Percentiles rank a stretch among this genome's conserved stretches.
These are phyloP conservation scores for Pichia gijzeniarum DNA, from an alignment of 805 yeast species.

Conservation along the genomic window DNA sequence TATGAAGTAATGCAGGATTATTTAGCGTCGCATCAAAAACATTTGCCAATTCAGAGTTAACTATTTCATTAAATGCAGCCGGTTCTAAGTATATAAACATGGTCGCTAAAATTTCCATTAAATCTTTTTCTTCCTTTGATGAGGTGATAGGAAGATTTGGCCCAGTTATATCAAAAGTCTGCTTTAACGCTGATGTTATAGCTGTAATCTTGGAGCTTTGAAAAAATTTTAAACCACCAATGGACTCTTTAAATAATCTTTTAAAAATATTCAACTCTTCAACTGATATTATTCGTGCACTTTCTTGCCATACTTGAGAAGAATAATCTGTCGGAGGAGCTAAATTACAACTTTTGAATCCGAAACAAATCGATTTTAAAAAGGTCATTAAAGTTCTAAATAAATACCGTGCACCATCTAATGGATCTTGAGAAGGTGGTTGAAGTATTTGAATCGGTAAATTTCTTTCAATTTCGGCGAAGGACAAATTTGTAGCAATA, in stretches of 20 bases:
- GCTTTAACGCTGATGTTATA: constrained; percentile 28
- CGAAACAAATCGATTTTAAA: constrained; percentile 82
- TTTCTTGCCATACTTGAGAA: constrained; percentile 69
- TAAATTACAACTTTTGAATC: constrained; percentile 84
- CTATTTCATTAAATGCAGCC: constrained; percentile 90
- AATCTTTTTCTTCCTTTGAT: constrained; percentile 87
- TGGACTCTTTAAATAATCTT: constrained; percentile 75
- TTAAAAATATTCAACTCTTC: constrained; percentile 80
- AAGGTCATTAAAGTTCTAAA: constrained; percentile 87
- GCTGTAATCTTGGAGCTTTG: constrained; percentile 46
- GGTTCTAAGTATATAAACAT: constrained; percentile 92
- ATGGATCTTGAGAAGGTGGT: constrained; percentile 51
- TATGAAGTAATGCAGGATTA: constrained; percentile 80
- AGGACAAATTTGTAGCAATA: constrained; percentile 25
- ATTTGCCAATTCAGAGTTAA: constrained; percentile 70
- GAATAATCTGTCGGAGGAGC: constrained; percentile 55
- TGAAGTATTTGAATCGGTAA: constrained; percentile 58
- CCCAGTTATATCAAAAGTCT: constrained; percentile 59
- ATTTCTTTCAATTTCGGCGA: constrained; percentile 40
- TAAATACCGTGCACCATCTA: constrained; percentile 81
- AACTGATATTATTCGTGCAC: constrained; percentile 73
- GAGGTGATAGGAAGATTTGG: constrained; percentile 82
- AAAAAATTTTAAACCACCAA: constrained; percentile 73
- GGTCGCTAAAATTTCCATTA: constrained; percentile 92
- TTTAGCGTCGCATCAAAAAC: constrained; percentile 72